Evolutionary conservation across 225 moss, liverwort and hornwort genomes (phyloP), one percentile per base, ranked within the genome.

Genomic region (Neckera pumila): DNA sequence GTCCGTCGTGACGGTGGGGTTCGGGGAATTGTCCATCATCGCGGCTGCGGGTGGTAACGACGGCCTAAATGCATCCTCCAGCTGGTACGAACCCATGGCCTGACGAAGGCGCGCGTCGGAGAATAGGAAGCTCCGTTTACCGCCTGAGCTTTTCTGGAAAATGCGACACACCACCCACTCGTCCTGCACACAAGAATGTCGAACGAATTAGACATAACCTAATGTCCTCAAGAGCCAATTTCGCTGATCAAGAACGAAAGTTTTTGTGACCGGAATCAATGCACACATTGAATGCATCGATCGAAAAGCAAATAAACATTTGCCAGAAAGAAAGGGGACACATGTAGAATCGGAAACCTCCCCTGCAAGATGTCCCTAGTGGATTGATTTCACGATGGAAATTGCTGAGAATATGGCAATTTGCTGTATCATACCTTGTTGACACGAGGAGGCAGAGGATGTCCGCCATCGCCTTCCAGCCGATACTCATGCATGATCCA

Each of bases 401-500:
- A 27, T 26, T 65, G 65, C 49, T 47, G 34, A 62, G 64, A 25
- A 53, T 23, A 33, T 28, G 43, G 45, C 36, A 65, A 42, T 54
- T 56, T 54, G 58, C 42, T 23, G 78, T 23, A 53, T 40, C 60
- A 54, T 88, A 89, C 93, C 93, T 94, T 94, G 80, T 92, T 91
- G 76, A 87, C 82, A 28, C 93, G 93, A 80, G 91, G 40, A 40
- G 92, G 81, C 25, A 90, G 91, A 57, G 83, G 63, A 62, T 87
- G 91, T 21, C 81, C 86, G 72, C 89, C 47, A 51, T 94, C 94
- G 80, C 92, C 92, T 67, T 94, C 94, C 59, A 94, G 86, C 2
- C 94, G 92, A 78, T 94, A 94, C 89, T 94, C 94, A 19, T 94
- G 94, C 94, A 94, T 94, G 91, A 94, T 94, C 94, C 94, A 94